These are phyloP conservation scores for Kwoniella dejecticola DNA, from an alignment of 768 basidiomycete genomes.

Conservation along the genomic window DNA sequence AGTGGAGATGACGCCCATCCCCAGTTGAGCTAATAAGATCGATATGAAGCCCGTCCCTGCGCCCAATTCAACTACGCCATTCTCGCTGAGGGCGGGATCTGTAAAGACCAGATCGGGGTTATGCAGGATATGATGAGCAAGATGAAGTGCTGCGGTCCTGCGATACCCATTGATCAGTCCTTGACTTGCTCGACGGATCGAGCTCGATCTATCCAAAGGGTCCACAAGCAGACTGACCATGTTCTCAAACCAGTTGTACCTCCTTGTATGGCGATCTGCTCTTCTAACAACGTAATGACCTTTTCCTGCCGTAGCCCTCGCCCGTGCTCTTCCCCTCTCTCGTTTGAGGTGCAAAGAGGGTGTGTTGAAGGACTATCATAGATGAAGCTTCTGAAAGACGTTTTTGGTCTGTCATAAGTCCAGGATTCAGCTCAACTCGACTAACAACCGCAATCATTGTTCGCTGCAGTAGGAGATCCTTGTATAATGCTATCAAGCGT, in stretches of 20 bases:
- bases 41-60: constrained; percentile 53
- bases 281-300: constrained; percentile 51
- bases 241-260: constrained; percentile 54
- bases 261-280: constrained; percentile 50
- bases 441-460: too few relatives aligned
- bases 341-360: not conserved
- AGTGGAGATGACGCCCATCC: constrained; percentile 33
- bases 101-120: not conserved
- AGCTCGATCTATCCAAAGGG: too few relatives aligned
- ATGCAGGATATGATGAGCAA: constrained; percentile 43
- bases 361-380: constrained; percentile 29
- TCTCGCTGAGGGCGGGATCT: not conserved
- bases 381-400: constrained; percentile 51
- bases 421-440: too few relatives aligned
- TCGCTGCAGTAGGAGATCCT: too few relatives aligned
- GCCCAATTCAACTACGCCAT: constrained; percentile 45
- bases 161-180: too few relatives aligned
- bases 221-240: constrained; percentile 31
- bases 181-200: too few relatives aligned
- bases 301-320: constrained; percentile 6
- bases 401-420: constrained; percentile 28
- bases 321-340: not conserved
- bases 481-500: too few relatives aligned
- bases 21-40: constrained; percentile 42
- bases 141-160: constrained; percentile 44